Evolutionary conservation across 139 green algal species (phyloP).

Genomic region (Nannochloris sp.): DNA sequence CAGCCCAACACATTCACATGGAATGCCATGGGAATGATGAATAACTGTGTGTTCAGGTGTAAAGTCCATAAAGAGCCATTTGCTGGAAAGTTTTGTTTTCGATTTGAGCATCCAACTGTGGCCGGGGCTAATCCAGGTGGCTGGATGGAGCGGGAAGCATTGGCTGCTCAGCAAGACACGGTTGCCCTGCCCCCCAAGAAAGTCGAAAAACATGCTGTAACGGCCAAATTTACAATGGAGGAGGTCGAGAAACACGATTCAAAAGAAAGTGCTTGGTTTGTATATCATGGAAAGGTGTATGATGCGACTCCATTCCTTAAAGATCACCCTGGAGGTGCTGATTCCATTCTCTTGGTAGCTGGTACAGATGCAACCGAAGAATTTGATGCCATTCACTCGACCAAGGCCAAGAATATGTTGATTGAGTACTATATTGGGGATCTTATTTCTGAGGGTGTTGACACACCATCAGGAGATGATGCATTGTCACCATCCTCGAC

Average conservation of each 20-base stretch:
- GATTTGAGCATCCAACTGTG: slow-evolving; percentile 69
- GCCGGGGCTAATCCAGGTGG: slow-evolving; percentile 39
- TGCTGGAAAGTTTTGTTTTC: slow-evolving; percentile 26
- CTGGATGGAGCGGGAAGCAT: slow-evolving; percentile 40
- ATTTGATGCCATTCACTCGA: slow-evolving; percentile 82
- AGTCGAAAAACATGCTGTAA: too few relatives aligned
- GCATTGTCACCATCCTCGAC: not conserved
- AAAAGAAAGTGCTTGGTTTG: slow-evolving; percentile 78
- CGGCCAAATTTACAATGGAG: slow-evolving; percentile 13
- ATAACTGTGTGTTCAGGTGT: slow-evolving; percentile 80
- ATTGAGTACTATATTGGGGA: slow-evolving; percentile 72
- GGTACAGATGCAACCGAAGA: slow-evolving; percentile 71
- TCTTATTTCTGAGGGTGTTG: slow-evolving; percentile 12
- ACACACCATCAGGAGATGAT: slow-evolving; percentile 8
- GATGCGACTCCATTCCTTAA: slow-evolving; percentile 86
- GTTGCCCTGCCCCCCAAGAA: not conserved
- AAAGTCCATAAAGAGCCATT: slow-evolving; percentile 22
- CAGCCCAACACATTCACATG: slow-evolving; percentile 78
- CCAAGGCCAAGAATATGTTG: slow-evolving; percentile 77
- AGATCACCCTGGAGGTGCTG: slow-evolving; percentile 83
- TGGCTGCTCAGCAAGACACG: not conserved
- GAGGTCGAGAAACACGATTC: slow-evolving; percentile 57
- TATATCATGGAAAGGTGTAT: slow-evolving; percentile 88
- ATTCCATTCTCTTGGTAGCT: slow-evolving; percentile 73
- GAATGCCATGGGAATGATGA: slow-evolving; percentile 99